Conservation (phyloP, 768 basidiomycete genomes). For the Mycena epipterygia region DNA sequence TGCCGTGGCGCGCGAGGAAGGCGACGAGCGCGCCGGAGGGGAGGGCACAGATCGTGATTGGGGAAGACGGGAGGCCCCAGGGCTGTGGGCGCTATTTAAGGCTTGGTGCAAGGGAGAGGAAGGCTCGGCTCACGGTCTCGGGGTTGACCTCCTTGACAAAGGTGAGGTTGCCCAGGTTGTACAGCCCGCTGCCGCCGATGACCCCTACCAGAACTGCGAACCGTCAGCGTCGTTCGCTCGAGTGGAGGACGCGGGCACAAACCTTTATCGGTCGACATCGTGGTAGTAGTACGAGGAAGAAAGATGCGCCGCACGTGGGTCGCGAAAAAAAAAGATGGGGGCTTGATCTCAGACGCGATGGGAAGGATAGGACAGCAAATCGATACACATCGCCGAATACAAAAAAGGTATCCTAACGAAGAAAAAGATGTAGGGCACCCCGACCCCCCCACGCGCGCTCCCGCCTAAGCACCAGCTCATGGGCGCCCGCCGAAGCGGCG, state of each 20-base stretch:
- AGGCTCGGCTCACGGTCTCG: constrained; percentile 71
- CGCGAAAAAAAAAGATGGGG: too few relatives aligned
- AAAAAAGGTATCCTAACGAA: neutral
- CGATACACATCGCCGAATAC: neutral
- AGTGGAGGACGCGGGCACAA: neutral
- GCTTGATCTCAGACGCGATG: too few relatives aligned
- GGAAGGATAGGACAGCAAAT: too few relatives aligned
- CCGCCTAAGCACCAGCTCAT: constrained; percentile 61
- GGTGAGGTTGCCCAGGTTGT: constrained; percentile 92
- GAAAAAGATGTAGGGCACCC: constrained; percentile 46
- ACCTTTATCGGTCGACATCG: constrained; percentile 12
- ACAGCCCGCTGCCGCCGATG: constrained; percentile 93
- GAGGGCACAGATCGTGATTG: constrained; percentile 92
- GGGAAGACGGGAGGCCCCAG: constrained; percentile 93
- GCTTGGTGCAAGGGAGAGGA: neutral
- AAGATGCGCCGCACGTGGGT: too few relatives aligned
- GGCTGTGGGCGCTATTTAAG: constrained; percentile 65
- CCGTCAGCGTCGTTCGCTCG: too few relatives aligned
- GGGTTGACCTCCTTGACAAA: constrained; percentile 83
- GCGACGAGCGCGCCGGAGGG: constrained; percentile 86
- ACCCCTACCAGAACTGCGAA: constrained; percentile 83
- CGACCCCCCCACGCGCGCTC: constrained; percentile 38
- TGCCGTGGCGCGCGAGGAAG: constrained; percentile 93
- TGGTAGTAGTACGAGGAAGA: neutral
- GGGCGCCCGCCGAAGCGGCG: constrained; percentile 80